Base-by-base conservation (phyloP, 2,329 filamentous ascomycete species). In the Aspergillus jensenii region DNA sequence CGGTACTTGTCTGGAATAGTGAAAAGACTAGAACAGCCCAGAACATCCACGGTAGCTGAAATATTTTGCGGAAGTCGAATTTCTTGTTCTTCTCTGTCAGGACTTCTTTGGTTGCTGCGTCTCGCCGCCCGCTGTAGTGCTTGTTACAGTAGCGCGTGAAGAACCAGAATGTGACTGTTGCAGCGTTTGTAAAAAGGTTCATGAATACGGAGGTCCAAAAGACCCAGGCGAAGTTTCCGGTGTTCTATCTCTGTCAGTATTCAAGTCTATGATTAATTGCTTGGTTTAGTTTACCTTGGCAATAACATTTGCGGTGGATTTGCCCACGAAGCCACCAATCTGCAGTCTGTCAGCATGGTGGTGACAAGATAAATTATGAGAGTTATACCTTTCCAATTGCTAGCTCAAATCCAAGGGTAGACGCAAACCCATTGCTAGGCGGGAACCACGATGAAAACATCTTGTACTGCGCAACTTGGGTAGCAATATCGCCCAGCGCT, bases 371-470 rank as follows among this genome's bases (percentile, higher is more conserved):
- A 11, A 3, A 31, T 11, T 1, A 3, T 1, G 9, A 4, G 1
- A 2, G 27, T 11, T 9, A 21, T 31, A 70, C 68, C 50, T 86
- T 87, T 17, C 83, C 83, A 52, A 87, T 79, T 0, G 79, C 83
- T 0, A 87, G 75, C 66, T 87, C 85, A 4, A 87, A 81, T 0
- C 80, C 85, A 0, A 87, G 75, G 0, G 84, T 87, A 0, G 84
- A 84, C 0, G 84, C 85, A 65, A 87, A 87, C 1, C 85, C 85
- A 56, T 83, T 80, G 7, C 78, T 84, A 0, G 85, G 85, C 0
- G 84, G 78, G 60, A 87, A 87, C 85, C 85, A 87, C 0, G 83
- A 85, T 0, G 83, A 85, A 63, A 87, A 87, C 60, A 87, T 81
- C 59, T 87, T 86, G 68, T 87, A 87, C 66, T 87, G 84, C 0